Evolutionary conservation across 306 rosid species (phyloP), one percentile per base, ranked within the genome.

Genomic region (Corylus heterophylla): DNA sequence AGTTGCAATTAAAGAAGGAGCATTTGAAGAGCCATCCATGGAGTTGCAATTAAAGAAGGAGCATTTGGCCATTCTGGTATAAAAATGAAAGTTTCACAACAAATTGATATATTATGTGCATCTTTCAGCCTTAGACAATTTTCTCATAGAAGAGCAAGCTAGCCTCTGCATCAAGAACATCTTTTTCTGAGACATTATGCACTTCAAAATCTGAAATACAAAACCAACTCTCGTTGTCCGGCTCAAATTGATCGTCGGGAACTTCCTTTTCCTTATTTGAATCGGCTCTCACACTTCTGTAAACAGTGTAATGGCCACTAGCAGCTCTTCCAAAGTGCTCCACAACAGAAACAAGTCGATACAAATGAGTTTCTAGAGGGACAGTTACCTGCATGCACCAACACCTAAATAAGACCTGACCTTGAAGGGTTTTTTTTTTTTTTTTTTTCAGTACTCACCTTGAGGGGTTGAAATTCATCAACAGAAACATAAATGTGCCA

Each of bases 271-370:
- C 81, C 70, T 35, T 79, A 20, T 69, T 69, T 31, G 86, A 74
- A 74, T 87, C 75, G 73, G 67, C 75, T 74, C 79, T 79, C 74
- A 56, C 86, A 49, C 94, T 79, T 86, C 97, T 90, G 81, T 91
- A 91, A 71, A 92, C 94, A n/a, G 91, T 95, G 87, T 95, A 95
- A 89, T 95, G 99, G 76, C 99, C 98, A 2, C 93, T 81, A 44
- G 97, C 97, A 4, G 94, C 89, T 81, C 74, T 84, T 80, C 98
- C 99, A 72, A 86, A 91, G 83, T 95, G 98, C 81, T 91, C 94
- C 81, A 93, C 98, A 18, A 87, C 92, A 61, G 98, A 88, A 87
- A 89, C 96, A 66, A 95, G 90, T 76, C 37, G 90, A 77, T 95
- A 91, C 64, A 88, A 83, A 76, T 87, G 84, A 52, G 87, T 56